Conservation (phyloP, 2,329 filamentous ascomycete genomes). For the Alternaria sp. region DNA sequence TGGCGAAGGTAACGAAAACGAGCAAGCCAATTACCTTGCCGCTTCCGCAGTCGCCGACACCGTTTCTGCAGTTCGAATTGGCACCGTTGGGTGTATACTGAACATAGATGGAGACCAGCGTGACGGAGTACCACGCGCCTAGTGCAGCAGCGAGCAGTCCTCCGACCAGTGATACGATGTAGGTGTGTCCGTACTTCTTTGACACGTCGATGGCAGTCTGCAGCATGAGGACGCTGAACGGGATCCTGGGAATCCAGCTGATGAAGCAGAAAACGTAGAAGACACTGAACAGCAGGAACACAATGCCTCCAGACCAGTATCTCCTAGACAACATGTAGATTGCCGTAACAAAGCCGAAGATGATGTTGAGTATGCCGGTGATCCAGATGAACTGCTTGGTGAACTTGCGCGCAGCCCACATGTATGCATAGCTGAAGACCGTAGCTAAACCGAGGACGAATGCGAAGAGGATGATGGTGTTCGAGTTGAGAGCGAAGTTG, state of each 20-base stretch:
- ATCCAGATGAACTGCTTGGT: constrained; percentile 94
- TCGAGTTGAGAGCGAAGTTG: constrained; percentile 74
- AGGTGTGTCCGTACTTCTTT: constrained; percentile 83
- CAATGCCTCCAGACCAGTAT: constrained; percentile 84
- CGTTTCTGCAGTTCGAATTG: constrained; percentile 62
- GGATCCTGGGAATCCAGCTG: constrained; percentile 85
- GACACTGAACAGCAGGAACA: constrained; percentile 81
- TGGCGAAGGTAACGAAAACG: constrained; percentile 87
- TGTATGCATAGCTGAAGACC: constrained; percentile 77
- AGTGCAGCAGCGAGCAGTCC: constrained; percentile 78
- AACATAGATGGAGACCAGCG: constrained; percentile 83
- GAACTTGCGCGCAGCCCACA: constrained; percentile 75
- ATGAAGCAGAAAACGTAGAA: constrained; percentile 85
- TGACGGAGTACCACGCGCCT: constrained; percentile 84
- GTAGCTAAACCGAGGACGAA: constrained; percentile 78
- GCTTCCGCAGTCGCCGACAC: constrained; percentile 69
- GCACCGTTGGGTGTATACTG: constrained; percentile 72
- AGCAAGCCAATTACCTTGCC: constrained; percentile 84
- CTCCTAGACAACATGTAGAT: constrained; percentile 80
- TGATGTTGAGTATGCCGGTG: constrained; percentile 68
- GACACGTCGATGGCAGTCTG: constrained; percentile 85
- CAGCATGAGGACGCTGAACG: constrained; percentile 89
- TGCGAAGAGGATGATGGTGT: constrained; percentile 84
- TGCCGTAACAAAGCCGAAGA: constrained; percentile 82
- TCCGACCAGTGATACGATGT: constrained; percentile 82